Percentiles rank a stretch among this genome's conserved stretches.
These are phyloP conservation scores for Kazachstania kunashirensis DNA, from an alignment of 805 yeast genomes.

Conservation along the genomic window DNA sequence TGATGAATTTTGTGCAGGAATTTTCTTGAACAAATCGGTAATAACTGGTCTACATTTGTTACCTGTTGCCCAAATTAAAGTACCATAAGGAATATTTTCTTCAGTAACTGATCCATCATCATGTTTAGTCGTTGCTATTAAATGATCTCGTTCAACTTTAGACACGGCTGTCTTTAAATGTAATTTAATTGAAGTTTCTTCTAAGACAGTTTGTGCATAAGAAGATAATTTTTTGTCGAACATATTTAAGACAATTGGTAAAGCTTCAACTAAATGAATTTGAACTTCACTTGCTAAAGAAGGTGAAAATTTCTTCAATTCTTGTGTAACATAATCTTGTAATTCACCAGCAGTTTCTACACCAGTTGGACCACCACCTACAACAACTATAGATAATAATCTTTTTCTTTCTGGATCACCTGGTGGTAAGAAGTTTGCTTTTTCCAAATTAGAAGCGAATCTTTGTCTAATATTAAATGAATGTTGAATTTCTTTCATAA, in stretches of 20 bases:
- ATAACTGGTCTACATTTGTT: slow-evolving; percentile 75
- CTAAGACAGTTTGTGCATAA: slow-evolving; percentile 35
- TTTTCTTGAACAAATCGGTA: slow-evolving; percentile 53
- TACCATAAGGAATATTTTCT: slow-evolving; percentile 69
- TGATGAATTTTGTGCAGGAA: slow-evolving; percentile 72
- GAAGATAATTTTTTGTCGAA: slow-evolving; percentile 36
- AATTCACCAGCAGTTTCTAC: slow-evolving; percentile 95
- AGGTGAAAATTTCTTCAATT: slow-evolving; percentile 79
- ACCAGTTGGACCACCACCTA: slow-evolving; percentile 98
- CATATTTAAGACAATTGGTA: slow-evolving; percentile 71
- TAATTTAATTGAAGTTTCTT: slow-evolving; percentile 54
- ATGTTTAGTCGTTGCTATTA: slow-evolving; percentile 61
- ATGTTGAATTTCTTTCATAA: slow-evolving; percentile 83
- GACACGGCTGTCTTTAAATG: slow-evolving; percentile 82
- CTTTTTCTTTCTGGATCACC: slow-evolving; percentile 75
- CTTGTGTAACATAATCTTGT: slow-evolving; percentile 90
- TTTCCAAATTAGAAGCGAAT: slow-evolving; percentile 80
- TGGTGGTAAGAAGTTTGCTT: slow-evolving; percentile 74
- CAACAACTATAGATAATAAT: slow-evolving; percentile 76
- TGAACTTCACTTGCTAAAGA: slow-evolving; percentile 74
- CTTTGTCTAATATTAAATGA: slow-evolving; percentile 71
- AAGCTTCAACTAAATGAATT: slow-evolving; percentile 81
- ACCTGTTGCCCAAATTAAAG: slow-evolving; percentile 96
- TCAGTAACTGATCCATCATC: slow-evolving; percentile 61
- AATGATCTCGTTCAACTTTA: slow-evolving; percentile 63